phyloP scores from a whole-genome alignment of 345 rosid species.

The Eucalyptus pauciflora region DNA sequence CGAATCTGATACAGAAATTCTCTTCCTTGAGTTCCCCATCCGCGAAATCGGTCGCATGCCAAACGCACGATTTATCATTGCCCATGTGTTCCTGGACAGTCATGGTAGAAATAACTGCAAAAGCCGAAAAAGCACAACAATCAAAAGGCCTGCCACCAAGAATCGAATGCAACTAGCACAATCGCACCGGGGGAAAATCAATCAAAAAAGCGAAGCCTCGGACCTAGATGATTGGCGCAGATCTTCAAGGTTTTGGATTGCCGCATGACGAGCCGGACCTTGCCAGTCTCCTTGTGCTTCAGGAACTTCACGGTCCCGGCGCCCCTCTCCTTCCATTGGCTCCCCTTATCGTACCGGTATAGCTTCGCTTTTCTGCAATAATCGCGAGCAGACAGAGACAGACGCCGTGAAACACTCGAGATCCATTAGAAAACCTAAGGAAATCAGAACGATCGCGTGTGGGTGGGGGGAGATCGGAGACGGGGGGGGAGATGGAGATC shows the following conservation, averaged over 20 bases:
- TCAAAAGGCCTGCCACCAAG: neutral
- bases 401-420: neutral
- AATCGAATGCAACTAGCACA: neutral
- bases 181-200: neutral
- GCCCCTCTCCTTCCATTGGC: slow-evolving; percentile 96
- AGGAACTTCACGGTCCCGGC: slow-evolving; percentile 82
- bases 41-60: slow-evolving; percentile 68
- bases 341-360: slow-evolving; percentile 73
- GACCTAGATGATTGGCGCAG: slow-evolving; percentile 93
- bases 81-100: slow-evolving; percentile 55
- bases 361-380: slow-evolving; percentile 66
- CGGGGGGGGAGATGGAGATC: neutral
- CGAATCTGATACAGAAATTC: slow-evolving; percentile 28
- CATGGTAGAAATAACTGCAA: slow-evolving; percentile 23
- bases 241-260: slow-evolving; percentile 94
- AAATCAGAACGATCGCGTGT: neutral
- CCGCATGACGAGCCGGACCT: slow-evolving; percentile 84
- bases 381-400: neutral
- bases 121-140: slow-evolving; percentile 11
- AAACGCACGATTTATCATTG: slow-evolving; percentile 65
- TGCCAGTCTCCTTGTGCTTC: slow-evolving; percentile 66
- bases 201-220: neutral
- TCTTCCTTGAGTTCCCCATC: slow-evolving; percentile 57
- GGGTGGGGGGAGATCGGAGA: neutral
- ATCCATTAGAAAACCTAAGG: neutral